A percentile compares a stretch with the other conserved stretches of the same genome.
Evolutionary conservation across 768 basidiomycete species (phyloP).

Genomic region (Rickenella mellea): DNA sequence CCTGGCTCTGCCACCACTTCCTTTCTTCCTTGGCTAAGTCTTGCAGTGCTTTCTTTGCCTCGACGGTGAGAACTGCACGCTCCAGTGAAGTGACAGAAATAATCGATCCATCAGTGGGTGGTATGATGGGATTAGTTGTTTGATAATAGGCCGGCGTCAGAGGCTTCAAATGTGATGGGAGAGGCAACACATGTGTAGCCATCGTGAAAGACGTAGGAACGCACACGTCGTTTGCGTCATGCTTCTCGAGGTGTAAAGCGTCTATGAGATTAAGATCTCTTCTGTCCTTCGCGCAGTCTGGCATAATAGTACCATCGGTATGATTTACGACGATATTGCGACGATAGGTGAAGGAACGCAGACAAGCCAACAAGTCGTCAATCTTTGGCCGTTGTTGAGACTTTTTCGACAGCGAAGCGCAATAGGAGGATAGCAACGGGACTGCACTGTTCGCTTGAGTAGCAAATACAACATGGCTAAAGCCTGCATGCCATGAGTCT

Average conservation of each 20-base stretch:
- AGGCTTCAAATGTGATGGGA: constrained; percentile 23
- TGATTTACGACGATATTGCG: constrained; percentile 62
- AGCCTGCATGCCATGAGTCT: constrained; percentile 28
- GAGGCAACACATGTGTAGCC: constrained; percentile 55
- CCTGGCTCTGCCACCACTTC: constrained; percentile 36
- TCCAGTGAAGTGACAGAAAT: constrained; percentile 53
- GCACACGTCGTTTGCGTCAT: constrained; percentile 13
- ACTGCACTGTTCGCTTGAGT: constrained; percentile 64
- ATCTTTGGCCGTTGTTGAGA: constrained; percentile 18
- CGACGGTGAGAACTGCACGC: constrained; percentile 46
- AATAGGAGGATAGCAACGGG: constrained; percentile 40
- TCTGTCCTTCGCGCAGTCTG: constrained; percentile 35
- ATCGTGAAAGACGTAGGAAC: constrained; percentile 48
- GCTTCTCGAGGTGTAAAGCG: neutral
- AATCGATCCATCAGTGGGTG: constrained; percentile 36
- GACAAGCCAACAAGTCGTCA: constrained; percentile 35
- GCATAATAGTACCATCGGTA: constrained; percentile 50
- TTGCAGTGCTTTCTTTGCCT: constrained; percentile 41
- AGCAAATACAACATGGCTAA: constrained; percentile 61
- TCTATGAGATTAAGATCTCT: constrained; percentile 60
- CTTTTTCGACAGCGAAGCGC: constrained; percentile 24
- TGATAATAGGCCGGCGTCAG: constrained; percentile 41
- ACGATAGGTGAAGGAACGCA: constrained; percentile 45
- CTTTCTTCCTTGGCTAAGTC: constrained; percentile 30
- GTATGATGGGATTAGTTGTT: constrained; percentile 64